Base-by-base conservation (phyloP, 371 early-diverging fungal species). In the Lichtheimia corymbifera region DNA sequence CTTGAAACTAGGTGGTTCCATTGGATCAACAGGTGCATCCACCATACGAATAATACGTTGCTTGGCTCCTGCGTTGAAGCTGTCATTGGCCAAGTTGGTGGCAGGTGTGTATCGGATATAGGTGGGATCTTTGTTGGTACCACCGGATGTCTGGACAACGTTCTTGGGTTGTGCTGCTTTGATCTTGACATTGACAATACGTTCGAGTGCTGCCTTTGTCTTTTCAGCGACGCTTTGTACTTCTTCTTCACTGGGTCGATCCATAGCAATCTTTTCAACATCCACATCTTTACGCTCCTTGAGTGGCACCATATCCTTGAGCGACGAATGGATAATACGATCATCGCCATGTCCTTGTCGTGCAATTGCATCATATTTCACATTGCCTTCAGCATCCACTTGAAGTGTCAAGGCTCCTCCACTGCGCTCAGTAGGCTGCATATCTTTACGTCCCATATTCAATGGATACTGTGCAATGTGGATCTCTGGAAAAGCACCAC, bases 401-500 rank as follows among this genome's bases (percentile, higher is more conserved):
- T 95, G 89, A 35, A 96, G 83, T 13, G 95, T 86, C 47, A 97
- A 78, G 0, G 94, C 88, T 44, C 88, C 88, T 4, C 87, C 88
- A 55, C 84, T 81, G 28, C 76, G 76, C 47, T 77, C 68, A 2
- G 65, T 64, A 11, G 57, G 35, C 45, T 65, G 55, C 27, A 68
- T 75, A 42, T 72, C 78, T 54, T 84, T 86, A 25, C 91, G 86
- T 11, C 98, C 98, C 95, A 97, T 92, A 59, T 93, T 91, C 27
- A 93, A 73, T 2, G 98, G 98, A 63, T 93, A 97, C 72, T 97
- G 98, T 6, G 89, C 88, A 49, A 91, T 76, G 59, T 89, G 89
- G 59, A 96, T 89, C 74, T 97, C 98, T 17, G 98, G 98, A 66
- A 88, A 97, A 0, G 98, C 96, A 30, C 98, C 98, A 35, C 98